Evolutionary conservation across 129 eudicot species (phyloP), one percentile per base, ranked within the genome.

Genomic region (Arctium lappa): DNA sequence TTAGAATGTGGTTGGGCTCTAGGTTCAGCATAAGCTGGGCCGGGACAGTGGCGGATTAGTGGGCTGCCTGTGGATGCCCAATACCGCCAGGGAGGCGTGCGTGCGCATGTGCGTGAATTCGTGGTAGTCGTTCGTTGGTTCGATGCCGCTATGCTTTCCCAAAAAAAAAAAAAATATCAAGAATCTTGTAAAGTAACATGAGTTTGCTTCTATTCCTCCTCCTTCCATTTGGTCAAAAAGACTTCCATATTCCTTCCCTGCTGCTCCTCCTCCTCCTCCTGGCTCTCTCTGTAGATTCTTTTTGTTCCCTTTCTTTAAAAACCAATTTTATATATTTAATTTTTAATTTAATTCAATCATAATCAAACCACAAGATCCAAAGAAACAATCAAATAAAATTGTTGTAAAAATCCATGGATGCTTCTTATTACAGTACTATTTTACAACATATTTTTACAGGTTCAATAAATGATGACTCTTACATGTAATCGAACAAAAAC

Each of bases 171-270:
- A 22, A 22, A 0, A 22, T 22, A 22, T 22, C 53, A 44, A 44
- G 77, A 69, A 44, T 70, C 69, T 46, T 72, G 56, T 71, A 80
- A 71, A 46, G 77, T 80, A 80, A 71, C 71, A 71, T 69, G 69
- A 38, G 83, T 46, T 79, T 70, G 76, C 83, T 71, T 80, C 68
- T 60, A 60, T 56, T 56, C 65, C 53, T 53, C 62, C 62, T 48
- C 12, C 69, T 22, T 27, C 77, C 44, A 69, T 71, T 70, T 39
- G 34, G 56, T 39, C 77, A 56, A 56, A 56, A 56, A 16, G 8
- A 56, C 56, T 39, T 22, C 62, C 48, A 63, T 18, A 39, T 73
- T 22, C 46, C 75, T 72, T 72, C 48, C 75, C 53, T 44, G 33
- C 33, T 70, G 5, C 33, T 32, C 38, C 27, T 22, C 27, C 27